phyloP scores from a whole-genome alignment of 352 stramenopile genomes.

The Globisporangium echinulatum region DNA sequence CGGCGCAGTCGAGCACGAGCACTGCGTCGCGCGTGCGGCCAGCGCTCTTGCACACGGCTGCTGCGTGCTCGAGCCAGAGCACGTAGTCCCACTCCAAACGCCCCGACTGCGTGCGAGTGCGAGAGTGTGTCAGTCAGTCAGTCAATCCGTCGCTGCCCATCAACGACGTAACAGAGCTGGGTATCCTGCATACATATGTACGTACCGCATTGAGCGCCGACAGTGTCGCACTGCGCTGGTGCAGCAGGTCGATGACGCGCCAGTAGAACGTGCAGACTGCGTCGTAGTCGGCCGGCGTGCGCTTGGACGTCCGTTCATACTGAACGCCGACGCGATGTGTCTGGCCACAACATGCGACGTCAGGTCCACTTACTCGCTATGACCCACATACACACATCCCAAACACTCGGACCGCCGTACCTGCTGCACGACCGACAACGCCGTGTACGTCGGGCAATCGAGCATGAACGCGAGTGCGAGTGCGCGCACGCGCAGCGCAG shows the following conservation, averaged over 20 bases:
- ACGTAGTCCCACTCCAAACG: slow-evolving; percentile 45
- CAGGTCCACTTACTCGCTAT: neutral
- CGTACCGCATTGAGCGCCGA: slow-evolving; percentile 8
- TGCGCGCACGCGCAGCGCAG: slow-evolving; percentile 35
- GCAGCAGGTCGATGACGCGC: slow-evolving; percentile 9
- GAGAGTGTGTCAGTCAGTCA: neutral
- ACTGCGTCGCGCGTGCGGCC: slow-evolving; percentile 22
- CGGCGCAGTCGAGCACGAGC: slow-evolving; percentile 29
- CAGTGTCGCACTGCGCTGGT: neutral
- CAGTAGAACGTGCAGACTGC: slow-evolving; percentile 37
- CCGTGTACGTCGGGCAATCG: slow-evolving; percentile 60
- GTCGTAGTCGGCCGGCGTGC: slow-evolving; percentile 20
- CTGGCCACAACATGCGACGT: slow-evolving; percentile 11
- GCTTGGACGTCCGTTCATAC: slow-evolving; percentile 37
- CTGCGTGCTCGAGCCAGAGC: slow-evolving; percentile 58
- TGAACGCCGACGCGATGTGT: slow-evolving; percentile 60
- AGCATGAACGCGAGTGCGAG: slow-evolving; percentile 53
- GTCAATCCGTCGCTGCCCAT: neutral
- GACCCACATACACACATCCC: no score
- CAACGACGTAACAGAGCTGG: no score
- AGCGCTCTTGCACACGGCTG: slow-evolving; percentile 33
- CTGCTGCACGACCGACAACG: slow-evolving; percentile 60
- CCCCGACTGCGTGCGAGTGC: slow-evolving; percentile 22
- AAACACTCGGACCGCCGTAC: slow-evolving; percentile 4
- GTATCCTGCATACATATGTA: neutral